A percentile compares a stretch with the other conserved stretches of the same genome.
phyloP scores from a whole-genome alignment of 2,329 filamentous ascomycete genomes.

The Xylaria hypoxylon region DNA sequence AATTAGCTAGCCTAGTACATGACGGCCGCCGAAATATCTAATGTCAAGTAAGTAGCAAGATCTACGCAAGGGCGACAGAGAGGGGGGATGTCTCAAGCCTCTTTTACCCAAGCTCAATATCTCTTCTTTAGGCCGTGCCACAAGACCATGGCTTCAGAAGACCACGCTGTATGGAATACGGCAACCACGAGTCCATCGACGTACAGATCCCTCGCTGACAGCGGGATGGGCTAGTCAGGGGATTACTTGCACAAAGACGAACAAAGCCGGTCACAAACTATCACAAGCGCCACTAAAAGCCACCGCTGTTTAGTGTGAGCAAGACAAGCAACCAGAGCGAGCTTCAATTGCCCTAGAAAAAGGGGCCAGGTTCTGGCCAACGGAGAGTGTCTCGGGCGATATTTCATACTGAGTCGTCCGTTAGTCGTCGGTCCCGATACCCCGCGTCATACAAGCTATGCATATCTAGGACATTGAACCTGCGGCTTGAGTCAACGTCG shows the following conservation, averaged over 20 bases:
- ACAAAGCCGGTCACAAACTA: not conserved
- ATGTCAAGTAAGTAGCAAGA: too few species aligned
- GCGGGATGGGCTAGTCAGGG: not conserved
- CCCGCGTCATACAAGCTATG: not conserved
- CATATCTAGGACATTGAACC: not conserved
- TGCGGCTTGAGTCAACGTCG: too few species aligned
- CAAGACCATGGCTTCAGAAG: not conserved
- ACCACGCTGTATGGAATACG: not conserved
- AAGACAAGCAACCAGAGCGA: not conserved
- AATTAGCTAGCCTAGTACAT: too few species aligned
- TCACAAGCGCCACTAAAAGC: not conserved
- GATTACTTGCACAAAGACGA: not conserved
- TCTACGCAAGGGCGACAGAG: too few species aligned
- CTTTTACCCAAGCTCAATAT: not conserved
- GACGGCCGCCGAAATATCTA: too few species aligned
- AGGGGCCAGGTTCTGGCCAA: not conserved
- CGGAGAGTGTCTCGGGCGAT: not conserved
- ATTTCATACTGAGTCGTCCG: not conserved
- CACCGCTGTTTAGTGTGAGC: not conserved
- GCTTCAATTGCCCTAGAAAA: not conserved
- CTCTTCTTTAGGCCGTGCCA: not conserved
- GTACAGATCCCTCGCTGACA: too few species aligned
- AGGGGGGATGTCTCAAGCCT: not conserved
- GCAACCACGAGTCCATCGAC: not conserved
- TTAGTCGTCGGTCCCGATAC: not conserved